Base-by-base conservation (phyloP, 306 rosid species). In the Sicyos edulis region DNA sequence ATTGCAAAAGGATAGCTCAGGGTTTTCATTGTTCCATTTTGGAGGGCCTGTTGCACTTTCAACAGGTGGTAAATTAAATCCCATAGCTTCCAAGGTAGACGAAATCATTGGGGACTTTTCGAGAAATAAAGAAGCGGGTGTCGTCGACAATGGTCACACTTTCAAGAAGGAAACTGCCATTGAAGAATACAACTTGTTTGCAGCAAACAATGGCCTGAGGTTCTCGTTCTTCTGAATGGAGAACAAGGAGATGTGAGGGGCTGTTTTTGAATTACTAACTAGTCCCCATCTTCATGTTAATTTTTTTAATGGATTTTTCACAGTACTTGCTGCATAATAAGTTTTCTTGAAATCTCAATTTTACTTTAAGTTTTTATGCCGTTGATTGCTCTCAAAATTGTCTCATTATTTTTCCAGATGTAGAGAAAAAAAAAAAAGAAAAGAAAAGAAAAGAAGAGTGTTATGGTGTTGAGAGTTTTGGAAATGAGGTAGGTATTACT, bases 141-240 rank as follows among this genome's bases (percentile, higher is more conserved):
- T 66, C 54, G 80, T 70, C 1, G 87, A 85, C 71, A 80, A 79
- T 51, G 88, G 84, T 66, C 83, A 67, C 7, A 75, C 81, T n/a
- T 78, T 83, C 84, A 83, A 86, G 83, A 89, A 84, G 76, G 96
- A 86, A 82, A 78, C 85, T 34, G 80, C 84, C 65, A 73, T 87
- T 81, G 96, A 89, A 86, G 99, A 91, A 77, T 95, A 95, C 96
- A 91, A 82, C 84, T 82, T 95, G 81, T 95, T 95, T 86, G 95
- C 97, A 3, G 84, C 97, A 70, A 85, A 90, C 75, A 89, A 86
- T 26, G 87, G 86, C 73, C 54, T 86, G 77, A 80, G 85, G 82
- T 89, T 95, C 84, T 68, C 92, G 6, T 82, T 91, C 88, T 91
- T 91, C 83, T 86, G 76, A 84, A 80, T 79, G 82, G 76, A 2